These are phyloP conservation scores for Viola pubescens DNA, from an alignment of 441 rosid species.

Conservation along the genomic window DNA sequence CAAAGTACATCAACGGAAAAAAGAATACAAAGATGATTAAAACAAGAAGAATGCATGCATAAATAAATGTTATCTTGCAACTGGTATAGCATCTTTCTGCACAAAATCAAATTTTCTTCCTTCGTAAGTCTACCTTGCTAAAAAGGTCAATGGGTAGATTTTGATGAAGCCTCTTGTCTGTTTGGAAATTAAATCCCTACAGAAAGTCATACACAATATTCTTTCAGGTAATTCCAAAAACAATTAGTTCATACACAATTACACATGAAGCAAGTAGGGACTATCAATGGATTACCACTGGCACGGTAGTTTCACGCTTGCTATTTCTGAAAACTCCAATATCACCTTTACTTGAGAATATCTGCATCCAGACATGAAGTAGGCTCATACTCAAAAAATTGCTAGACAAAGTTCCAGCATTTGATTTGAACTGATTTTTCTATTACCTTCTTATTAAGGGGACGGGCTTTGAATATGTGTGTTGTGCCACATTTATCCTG, in stretches of 20 bases:
- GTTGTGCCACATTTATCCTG: constrained; percentile 29
- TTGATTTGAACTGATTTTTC: constrained; percentile 11
- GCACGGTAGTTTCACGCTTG: constrained; percentile 76
- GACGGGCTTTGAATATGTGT: constrained; percentile 61
- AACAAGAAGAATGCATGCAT: neutral
- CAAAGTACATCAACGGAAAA: neutral
- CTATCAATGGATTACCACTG: constrained; percentile 43
- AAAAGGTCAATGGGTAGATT: constrained; percentile 74
- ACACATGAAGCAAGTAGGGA: constrained; percentile 1
- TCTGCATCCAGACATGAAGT: constrained; percentile 33
- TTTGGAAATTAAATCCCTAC: constrained; percentile 74
- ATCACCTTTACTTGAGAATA: constrained; percentile 82
- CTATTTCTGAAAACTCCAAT: constrained; percentile 63
- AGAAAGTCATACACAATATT: constrained; percentile 12
- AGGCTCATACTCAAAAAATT: constrained; percentile 7
- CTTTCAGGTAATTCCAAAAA: constrained; percentile 9
- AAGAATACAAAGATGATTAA: neutral
- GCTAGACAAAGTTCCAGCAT: constrained; percentile 14
- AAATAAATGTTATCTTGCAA: no score
- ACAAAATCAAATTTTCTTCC: neutral
- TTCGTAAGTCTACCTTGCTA: constrained; percentile 50
- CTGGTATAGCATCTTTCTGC: neutral
- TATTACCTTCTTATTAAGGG: constrained; percentile 69
- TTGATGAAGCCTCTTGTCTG: constrained; percentile 49
- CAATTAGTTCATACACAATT: constrained; percentile 4